Conservation (phyloP, 495 filamentous ascomycete species). For the Talaromyces trachyspermus region DNA sequence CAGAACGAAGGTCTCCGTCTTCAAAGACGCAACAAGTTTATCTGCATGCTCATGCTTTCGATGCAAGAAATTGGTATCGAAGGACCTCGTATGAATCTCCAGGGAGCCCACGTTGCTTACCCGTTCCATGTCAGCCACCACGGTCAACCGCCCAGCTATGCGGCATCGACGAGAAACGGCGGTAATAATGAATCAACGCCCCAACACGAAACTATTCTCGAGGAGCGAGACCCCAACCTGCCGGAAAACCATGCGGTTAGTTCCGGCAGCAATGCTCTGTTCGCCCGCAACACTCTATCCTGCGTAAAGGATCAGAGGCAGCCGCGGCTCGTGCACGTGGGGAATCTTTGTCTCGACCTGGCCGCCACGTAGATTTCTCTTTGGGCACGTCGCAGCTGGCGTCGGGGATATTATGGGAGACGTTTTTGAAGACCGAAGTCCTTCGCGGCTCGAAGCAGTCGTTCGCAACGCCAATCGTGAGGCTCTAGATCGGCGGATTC, state of each 20-base stretch:
- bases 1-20: slow-evolving; percentile 91
- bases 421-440: slow-evolving; percentile 51
- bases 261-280: slow-evolving; percentile 14
- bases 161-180: slow-evolving; percentile 7
- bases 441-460: slow-evolving; percentile 28
- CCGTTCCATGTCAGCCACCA: slow-evolving; percentile 51
- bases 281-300: slow-evolving; percentile 41
- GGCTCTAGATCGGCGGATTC: slow-evolving; percentile 35
- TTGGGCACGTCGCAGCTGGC: slow-evolving; percentile 57
- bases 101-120: slow-evolving; percentile 53
- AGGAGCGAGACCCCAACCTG: slow-evolving; percentile 14
- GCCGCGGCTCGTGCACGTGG: slow-evolving; percentile 43
- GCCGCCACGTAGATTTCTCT: slow-evolving; percentile 68
- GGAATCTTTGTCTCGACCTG: slow-evolving; percentile 45
- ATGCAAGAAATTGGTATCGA: slow-evolving; percentile 84
- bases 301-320: slow-evolving; percentile 41
- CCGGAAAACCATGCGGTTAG: slow-evolving; percentile 22
- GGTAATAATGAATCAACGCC: slow-evolving; percentile 7
- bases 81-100: slow-evolving; percentile 70
- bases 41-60: slow-evolving; percentile 82
- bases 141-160: slow-evolving; percentile 13
- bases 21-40: slow-evolving; percentile 88
- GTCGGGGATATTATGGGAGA: slow-evolving; percentile 60
- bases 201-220: background rate
- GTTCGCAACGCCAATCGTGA: slow-evolving; percentile 35